Evolutionary conservation across 441 rosid genomes (phyloP).

Genomic region (Croton setiger): DNA sequence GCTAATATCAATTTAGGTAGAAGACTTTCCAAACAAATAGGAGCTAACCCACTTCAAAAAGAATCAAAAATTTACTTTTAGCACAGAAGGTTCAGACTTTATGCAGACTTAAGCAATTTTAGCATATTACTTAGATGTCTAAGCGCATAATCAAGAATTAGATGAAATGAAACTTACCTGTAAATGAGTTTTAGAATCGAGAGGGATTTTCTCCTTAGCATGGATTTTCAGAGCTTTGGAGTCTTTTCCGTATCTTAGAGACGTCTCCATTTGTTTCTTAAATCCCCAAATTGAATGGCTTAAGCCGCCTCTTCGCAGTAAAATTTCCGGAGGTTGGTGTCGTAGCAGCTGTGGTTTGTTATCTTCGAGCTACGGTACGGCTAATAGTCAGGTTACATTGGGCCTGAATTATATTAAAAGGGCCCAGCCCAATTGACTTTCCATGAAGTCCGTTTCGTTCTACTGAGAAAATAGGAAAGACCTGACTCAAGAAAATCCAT

Average conservation of each 20-base stretch:
- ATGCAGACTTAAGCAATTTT: not conserved
- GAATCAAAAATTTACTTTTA: not conserved
- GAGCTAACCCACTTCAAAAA: not conserved
- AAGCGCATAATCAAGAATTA: not conserved
- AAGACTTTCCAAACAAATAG: not conserved
- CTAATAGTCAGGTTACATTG: not conserved
- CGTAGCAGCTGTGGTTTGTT: not conserved
- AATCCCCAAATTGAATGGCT: not conserved
- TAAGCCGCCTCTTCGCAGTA: not conserved
- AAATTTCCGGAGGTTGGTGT: not conserved
- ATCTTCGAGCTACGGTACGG: slow-evolving; percentile 1
- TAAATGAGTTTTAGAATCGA: slow-evolving; percentile 59
- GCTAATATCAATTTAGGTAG: not conserved
- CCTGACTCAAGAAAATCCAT: not conserved
- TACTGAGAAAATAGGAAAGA: not conserved
- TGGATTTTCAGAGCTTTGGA: slow-evolving; percentile 72
- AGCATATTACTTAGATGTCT: not conserved
- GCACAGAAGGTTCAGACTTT: not conserved
- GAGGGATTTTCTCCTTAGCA: slow-evolving; percentile 73
- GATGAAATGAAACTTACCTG: slow-evolving; percentile 44
- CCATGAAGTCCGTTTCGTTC: not conserved
- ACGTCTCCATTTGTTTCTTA: slow-evolving; percentile 61
- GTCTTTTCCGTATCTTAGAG: slow-evolving; percentile 62
- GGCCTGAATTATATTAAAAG: not conserved
- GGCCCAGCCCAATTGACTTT: not conserved